phyloP scores from a whole-genome alignment of 768 basidiomycete genomes.

The Mycena polygramma region DNA sequence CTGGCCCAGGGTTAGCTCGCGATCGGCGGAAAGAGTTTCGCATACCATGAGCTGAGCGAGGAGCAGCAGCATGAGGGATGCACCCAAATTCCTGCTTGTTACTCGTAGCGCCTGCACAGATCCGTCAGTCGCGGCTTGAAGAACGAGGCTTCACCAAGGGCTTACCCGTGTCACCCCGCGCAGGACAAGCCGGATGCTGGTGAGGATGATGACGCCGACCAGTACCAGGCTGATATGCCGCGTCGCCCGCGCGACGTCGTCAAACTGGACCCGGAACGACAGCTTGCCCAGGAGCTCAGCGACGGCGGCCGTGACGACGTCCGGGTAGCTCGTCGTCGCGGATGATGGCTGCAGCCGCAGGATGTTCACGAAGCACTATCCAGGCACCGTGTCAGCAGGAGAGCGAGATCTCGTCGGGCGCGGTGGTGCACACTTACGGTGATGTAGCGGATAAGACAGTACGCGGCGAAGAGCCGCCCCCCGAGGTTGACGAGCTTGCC shows the following conservation, averaged over 20 bases:
- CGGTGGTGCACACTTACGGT: too few relatives aligned
- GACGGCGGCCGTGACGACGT: slow-evolving; percentile 43
- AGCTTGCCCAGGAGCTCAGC: slow-evolving; percentile 13
- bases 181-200: slow-evolving; percentile 78
- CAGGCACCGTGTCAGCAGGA: background rate
- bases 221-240: slow-evolving; percentile 73
- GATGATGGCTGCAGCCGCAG: slow-evolving; percentile 60
- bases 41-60: slow-evolving; percentile 88
- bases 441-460: slow-evolving; percentile 73
- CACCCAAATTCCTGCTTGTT: slow-evolving; percentile 77
- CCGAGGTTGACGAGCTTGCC: slow-evolving; percentile 64
- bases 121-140: background rate
- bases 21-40: slow-evolving; percentile 13
- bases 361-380: slow-evolving; percentile 66
- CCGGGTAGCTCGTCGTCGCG: slow-evolving; percentile 45
- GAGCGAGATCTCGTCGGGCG: too few relatives aligned
- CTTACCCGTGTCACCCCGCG: slow-evolving; percentile 72
- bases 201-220: slow-evolving; percentile 83
- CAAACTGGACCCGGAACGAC: slow-evolving; percentile 40
- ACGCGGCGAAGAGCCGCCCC: slow-evolving; percentile 71
- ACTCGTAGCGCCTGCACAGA: slow-evolving; percentile 66
- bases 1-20: slow-evolving; percentile 50
- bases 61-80: slow-evolving; percentile 81
- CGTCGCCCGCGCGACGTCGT: slow-evolving; percentile 56
- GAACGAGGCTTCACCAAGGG: background rate